Evolutionary conservation across 768 basidiomycete species (phyloP), one percentile per base, ranked within the genome.

Genomic region (Pulveroboletus sp.): DNA sequence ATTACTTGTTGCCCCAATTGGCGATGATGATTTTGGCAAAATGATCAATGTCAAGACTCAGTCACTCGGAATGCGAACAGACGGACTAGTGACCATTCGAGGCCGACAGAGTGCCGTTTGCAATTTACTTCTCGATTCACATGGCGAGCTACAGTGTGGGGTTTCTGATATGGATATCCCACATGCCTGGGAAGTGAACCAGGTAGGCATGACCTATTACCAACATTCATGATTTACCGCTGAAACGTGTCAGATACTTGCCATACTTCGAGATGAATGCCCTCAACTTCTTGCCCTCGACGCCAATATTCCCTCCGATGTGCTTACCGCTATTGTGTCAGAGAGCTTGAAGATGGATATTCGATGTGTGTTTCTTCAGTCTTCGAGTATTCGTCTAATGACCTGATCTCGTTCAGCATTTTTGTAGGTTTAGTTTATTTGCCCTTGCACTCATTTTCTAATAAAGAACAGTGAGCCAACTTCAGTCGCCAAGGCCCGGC

Each of bases 161-260:
- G 80, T 98, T 10, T 91, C 96, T 14, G 94, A 96, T 62, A 98
- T 97, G 91, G 79, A 76, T 60, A 80, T 87, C 40, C 78, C 82
- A 8, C 69, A 80, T 35, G 58, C 63, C 2, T 61, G 90, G 46
- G 67, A 72, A 21, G 70, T 66, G 11, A 65, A 76, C n/a, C 60
- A 66, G 58, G 83, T 85, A 33, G 28, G 55, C 30, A 47, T 46
- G 35, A 31, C n/a, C 28, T 44, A 27, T 8, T 6, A 32, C 14
- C 3, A 41, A 42, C 13, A 30, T 39, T 33, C 17, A 6, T 32
- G 24, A 15, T 26, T 37, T 50, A 2, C 21, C n/a, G 21, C 21
- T 50, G 30, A 50, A 26, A 31, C 10, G 13, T 35, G 44, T 39
- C 9, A 90, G 88, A 70, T 84, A 14, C 49, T 81, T 38, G 58